These are phyloP conservation scores for Loxodes magnus DNA, from an alignment of 73 alveolate genomes.

Conservation along the genomic window DNA sequence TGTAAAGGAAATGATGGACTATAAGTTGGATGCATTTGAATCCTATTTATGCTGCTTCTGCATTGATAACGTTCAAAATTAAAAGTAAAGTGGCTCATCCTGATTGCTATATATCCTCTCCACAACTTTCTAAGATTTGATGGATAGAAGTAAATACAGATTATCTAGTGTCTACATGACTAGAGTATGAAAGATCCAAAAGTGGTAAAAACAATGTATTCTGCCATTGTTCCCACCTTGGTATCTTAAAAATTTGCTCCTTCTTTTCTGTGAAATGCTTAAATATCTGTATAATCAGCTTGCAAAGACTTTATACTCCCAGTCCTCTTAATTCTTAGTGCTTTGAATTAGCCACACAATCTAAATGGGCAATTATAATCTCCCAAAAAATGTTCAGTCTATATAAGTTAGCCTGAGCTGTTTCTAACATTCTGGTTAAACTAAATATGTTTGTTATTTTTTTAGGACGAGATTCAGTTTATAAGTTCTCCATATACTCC, in stretches of 20 bases:
- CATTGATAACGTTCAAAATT: neutral
- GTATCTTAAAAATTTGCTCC: too few relatives aligned
- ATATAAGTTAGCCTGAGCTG: constrained; percentile 4
- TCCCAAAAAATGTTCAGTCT: constrained; percentile 9
- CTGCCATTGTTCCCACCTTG: constrained; percentile 12
- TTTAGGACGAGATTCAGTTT: constrained; percentile 23
- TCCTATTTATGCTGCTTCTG: constrained; percentile 12
- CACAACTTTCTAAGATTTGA: constrained; percentile 15
- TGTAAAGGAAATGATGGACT: constrained; percentile 22
- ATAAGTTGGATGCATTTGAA: constrained; percentile 38
- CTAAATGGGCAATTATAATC: constrained; percentile 3
- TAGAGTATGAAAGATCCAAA: neutral
- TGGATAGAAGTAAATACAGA: constrained; percentile 3
- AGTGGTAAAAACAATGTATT: neutral
- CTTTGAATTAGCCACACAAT: constrained; percentile 10
- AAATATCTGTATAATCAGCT: constrained; percentile 1
- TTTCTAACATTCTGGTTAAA: neutral
- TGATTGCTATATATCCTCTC: constrained; percentile 11
- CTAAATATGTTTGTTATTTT: constrained; percentile 14
- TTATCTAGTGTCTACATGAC: constrained; percentile 2
- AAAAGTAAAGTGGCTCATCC: constrained; percentile 12
- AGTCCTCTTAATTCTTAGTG: neutral
- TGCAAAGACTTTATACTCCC: neutral
- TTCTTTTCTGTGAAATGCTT: constrained; percentile 1
- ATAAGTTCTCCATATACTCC: constrained; percentile 34